These are phyloP conservation scores for Apiotrichum akiyoshidainum DNA, from an alignment of 1,284 basidiomycete genomes.

Conservation along the genomic window DNA sequence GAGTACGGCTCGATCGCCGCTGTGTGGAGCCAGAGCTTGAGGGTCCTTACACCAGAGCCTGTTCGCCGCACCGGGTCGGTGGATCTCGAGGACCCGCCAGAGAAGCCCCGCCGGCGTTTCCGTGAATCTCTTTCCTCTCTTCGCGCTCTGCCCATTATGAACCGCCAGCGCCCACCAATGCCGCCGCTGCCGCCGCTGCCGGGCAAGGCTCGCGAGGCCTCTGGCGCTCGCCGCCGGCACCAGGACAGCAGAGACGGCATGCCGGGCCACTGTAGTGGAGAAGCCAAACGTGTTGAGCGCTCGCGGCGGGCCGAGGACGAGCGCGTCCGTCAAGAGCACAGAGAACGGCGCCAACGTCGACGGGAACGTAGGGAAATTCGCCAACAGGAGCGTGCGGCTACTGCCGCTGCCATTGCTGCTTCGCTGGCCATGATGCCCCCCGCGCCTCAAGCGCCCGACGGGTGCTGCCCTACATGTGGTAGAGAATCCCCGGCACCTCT, in stretches of 20 bases:
- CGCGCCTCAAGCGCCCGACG: background rate
- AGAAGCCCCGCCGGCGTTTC: background rate
- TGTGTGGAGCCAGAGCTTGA: conserved; percentile 3
- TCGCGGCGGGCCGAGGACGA: background rate
- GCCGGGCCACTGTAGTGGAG: too few species aligned
- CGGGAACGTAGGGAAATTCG: background rate
- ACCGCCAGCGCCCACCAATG: background rate
- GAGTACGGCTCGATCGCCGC: background rate
- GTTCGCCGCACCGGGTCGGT: background rate
- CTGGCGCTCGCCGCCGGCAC: background rate
- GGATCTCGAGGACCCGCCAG: background rate
- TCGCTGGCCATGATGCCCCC: background rate
- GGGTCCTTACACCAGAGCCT: background rate
- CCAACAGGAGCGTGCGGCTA: background rate
- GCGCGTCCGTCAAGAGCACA: background rate
- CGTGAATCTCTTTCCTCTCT: too few species aligned
- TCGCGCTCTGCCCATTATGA: background rate
- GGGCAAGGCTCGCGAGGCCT: background rate
- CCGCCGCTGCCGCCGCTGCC: too few species aligned
- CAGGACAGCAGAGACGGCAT: background rate
- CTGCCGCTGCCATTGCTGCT: background rate
- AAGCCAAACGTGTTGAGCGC: too few species aligned
- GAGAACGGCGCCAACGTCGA: background rate
- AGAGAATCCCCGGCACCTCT: background rate
- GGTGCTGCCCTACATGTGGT: conserved; percentile 1